Evolutionary conservation across 148 eudicot genomes (phyloP).

Genomic region (Rhododendron molle): DNA sequence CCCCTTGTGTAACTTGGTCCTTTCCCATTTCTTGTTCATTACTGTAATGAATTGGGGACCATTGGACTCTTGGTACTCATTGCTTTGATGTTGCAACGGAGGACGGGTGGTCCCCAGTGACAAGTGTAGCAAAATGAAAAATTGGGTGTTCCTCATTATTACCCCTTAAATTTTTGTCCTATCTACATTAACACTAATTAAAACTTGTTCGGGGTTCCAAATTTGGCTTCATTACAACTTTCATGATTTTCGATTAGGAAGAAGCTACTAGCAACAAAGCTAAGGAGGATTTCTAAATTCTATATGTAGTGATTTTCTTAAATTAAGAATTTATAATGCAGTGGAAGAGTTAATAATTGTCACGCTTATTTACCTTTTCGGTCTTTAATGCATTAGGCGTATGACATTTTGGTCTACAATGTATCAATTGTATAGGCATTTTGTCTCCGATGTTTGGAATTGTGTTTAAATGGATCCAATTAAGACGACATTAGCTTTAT

Average conservation of each 20-base stretch:
- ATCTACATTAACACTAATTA: slow-evolving; percentile 3
- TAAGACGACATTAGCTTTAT: no score
- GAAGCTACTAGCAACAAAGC: not conserved
- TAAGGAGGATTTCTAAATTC: not conserved
- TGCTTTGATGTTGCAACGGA: not conserved
- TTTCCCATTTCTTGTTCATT: slow-evolving; percentile 16
- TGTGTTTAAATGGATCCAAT: no score
- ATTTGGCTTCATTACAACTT: not conserved
- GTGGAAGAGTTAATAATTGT: no score
- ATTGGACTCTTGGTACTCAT: not conserved
- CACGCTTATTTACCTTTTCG: no score
- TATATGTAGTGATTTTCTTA: not conserved
- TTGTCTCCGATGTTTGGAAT: no score
- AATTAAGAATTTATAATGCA: no score
- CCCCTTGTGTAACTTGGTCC: not conserved
- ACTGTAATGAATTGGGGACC: slow-evolving; percentile 10
- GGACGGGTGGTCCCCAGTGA: not conserved
- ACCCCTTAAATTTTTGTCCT: slow-evolving; percentile 6
- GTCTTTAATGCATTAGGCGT: no score
- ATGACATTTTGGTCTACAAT: no score
- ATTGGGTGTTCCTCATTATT: slow-evolving; percentile 8
- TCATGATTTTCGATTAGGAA: not conserved
- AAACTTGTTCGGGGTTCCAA: not conserved
- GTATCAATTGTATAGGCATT: no score
- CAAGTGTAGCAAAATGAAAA: slow-evolving; percentile 4